Percentiles rank a stretch among this genome's conserved stretches.
Evolutionary conservation across 2,329 filamentous ascomycete genomes (phyloP).

Genomic region (Alternaria triticina): DNA sequence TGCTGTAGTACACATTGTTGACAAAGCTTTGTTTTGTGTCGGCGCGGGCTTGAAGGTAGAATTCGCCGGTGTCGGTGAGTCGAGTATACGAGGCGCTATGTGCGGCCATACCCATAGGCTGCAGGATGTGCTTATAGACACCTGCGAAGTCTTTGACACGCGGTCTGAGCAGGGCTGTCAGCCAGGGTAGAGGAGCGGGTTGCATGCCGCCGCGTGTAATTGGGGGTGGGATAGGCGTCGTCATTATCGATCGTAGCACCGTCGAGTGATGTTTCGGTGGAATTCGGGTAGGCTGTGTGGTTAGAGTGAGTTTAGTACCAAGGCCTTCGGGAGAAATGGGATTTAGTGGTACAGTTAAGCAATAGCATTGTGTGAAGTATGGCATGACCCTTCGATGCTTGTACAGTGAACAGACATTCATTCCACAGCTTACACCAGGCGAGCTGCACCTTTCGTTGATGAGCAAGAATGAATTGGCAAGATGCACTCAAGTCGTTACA

Average conservation of each 20-base stretch:
- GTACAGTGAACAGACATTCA: not conserved
- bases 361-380: not conserved
- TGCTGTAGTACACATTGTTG: not conserved
- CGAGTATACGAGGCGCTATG: not conserved
- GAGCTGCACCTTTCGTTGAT: not conserved
- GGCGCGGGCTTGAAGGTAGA: not conserved
- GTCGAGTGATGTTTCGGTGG: not conserved
- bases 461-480: not conserved
- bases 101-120: not conserved
- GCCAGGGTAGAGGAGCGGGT: not conserved
- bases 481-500: not conserved
- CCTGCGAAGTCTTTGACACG: not conserved
- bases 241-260: not conserved
- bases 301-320: not conserved
- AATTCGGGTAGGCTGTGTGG: not conserved
- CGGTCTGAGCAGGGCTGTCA: not conserved
- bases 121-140: not conserved
- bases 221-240: fast-evolving
- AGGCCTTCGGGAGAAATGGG: not conserved
- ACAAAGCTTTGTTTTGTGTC: too few relatives aligned
- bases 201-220: not conserved
- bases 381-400: fast-evolving
- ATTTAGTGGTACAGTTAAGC: not conserved
- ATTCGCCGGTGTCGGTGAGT: not conserved
- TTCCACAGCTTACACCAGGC: not conserved